A percentile compares a stretch with the other conserved stretches of the same genome.
These are phyloP conservation scores for Bipolaris zeicola DNA, from an alignment of 2,329 filamentous ascomycete species.

Conservation along the genomic window DNA sequence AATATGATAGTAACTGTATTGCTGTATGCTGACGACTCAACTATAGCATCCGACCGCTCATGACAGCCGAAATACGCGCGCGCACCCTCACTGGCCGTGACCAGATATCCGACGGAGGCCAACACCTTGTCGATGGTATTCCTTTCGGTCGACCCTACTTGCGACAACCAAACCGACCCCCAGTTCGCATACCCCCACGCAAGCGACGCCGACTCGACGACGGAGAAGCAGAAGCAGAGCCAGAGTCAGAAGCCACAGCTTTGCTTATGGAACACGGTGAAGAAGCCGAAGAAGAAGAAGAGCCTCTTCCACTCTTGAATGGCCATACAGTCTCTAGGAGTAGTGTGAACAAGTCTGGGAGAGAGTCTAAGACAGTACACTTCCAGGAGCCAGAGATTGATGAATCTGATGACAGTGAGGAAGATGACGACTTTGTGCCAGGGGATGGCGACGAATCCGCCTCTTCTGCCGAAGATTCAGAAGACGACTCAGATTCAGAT, in stretches of 20 bases:
- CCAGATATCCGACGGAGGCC: constrained; percentile 80
- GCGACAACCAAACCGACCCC: constrained; percentile 65
- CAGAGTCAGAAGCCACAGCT: constrained; percentile 15
- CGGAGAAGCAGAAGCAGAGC: constrained; percentile 31
- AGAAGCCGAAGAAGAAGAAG: neutral
- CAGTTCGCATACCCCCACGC: constrained; percentile 72
- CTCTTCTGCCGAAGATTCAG: constrained; percentile 17
- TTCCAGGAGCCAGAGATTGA: constrained; percentile 26
- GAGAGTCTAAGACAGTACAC: constrained; percentile 27
- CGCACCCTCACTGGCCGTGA: constrained; percentile 76
- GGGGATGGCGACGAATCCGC: constrained; percentile 21
- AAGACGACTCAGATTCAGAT: constrained; percentile 21
- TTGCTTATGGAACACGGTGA: constrained; percentile 21
- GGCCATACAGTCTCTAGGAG: neutral
- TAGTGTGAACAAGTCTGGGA: neutral
- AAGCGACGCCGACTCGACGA: constrained; percentile 62
- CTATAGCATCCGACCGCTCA: constrained; percentile 75
- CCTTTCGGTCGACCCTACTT: constrained; percentile 79
- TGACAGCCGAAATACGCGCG: constrained; percentile 73
- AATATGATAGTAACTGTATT: neutral
- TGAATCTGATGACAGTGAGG: constrained; percentile 19
- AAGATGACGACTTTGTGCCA: constrained; percentile 37
- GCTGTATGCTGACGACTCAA: constrained; percentile 7
- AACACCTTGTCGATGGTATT: constrained; percentile 82
- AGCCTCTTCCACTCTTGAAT: neutral